Percentiles rank a stretch among this genome's conserved stretches.
phyloP scores from a whole-genome alignment of 345 rosid genomes.

The Gossypium stocksii region DNA sequence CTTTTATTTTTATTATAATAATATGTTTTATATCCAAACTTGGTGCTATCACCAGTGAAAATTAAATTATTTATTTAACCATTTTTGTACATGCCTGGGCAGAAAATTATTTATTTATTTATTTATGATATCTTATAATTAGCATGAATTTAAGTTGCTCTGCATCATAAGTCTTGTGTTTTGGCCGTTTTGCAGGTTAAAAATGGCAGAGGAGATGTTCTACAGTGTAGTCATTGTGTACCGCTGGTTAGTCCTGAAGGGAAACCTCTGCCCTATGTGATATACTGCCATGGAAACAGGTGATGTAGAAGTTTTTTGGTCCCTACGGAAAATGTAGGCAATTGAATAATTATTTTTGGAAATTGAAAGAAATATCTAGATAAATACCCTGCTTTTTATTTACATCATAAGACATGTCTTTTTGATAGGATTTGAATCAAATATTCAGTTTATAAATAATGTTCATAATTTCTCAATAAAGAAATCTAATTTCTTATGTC shows the following conservation, averaged over 20 bases:
- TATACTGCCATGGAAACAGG: slow-evolving; percentile 99
- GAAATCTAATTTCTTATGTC: too few species aligned
- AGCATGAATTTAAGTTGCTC: not conserved
- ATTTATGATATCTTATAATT: not conserved
- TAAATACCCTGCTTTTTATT: not conserved
- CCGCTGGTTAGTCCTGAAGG: slow-evolving; percentile 67
- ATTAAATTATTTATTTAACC: too few species aligned
- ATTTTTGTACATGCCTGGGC: not conserved
- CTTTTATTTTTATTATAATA: too few species aligned
- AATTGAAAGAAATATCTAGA: not conserved
- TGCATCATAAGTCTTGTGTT: slow-evolving; percentile 1
- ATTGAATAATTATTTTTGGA: not conserved
- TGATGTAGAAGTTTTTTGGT: slow-evolving; percentile 20
- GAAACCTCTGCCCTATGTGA: slow-evolving; percentile 90
- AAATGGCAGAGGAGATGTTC: slow-evolving; percentile 68
- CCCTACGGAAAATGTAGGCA: not conserved
- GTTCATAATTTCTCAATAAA: too few species aligned
- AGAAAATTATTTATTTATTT: not conserved
- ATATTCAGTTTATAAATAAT: too few species aligned
- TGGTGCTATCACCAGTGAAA: too few species aligned
- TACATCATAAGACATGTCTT: too few species aligned
- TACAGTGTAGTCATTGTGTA: slow-evolving; percentile 84
- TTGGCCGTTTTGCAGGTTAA: slow-evolving; percentile 50
- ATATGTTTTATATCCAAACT: too few species aligned
- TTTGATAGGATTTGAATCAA: too few species aligned